A percentile compares a stretch with the other conserved stretches of the same genome.
Evolutionary conservation across 805 yeast species (phyloP).

Genomic region (Kazachstania taianensis): DNA sequence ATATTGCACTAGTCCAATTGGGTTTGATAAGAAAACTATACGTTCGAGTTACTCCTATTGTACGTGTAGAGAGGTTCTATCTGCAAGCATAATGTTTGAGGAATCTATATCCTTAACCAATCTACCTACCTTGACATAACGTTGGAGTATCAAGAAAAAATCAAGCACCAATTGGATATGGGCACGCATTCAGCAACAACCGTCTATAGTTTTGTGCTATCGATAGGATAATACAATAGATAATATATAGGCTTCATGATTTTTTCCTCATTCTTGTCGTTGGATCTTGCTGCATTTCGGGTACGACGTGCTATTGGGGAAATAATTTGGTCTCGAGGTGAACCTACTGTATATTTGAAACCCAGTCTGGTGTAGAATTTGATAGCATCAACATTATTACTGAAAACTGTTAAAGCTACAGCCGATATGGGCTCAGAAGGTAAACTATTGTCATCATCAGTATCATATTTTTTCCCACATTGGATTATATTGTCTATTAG

Average conservation of each 20-base stretch:
- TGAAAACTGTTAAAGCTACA: conserved; percentile 23
- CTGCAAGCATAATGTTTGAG: too few species aligned
- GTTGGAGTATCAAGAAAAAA: too few species aligned
- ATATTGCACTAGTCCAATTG: too few species aligned
- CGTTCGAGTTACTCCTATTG: too few species aligned
- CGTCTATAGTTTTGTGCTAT: not conserved
- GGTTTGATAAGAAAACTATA: too few species aligned
- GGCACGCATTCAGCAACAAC: too few species aligned
- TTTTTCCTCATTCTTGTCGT: not conserved
- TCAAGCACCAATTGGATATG: too few species aligned
- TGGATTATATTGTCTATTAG: conserved; percentile 3
- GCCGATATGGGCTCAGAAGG: not conserved
- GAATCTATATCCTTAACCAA: too few species aligned
- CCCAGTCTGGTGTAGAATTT: conserved; percentile 15
- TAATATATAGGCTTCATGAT: conserved; percentile 3
- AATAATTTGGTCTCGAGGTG: conserved; percentile 13
- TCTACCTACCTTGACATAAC: too few species aligned
- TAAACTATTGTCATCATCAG: not conserved
- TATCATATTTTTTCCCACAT: not conserved
- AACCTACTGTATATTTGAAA: conserved; percentile 15
- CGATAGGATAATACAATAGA: conserved; percentile 2
- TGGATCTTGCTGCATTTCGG: not conserved
- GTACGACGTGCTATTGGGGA: not conserved
- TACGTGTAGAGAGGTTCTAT: too few species aligned
- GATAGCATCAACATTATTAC: conserved; percentile 19